Evolutionary conservation across 2,329 filamentous ascomycete genomes (phyloP).

Genomic region (Endothia cerciana): DNA sequence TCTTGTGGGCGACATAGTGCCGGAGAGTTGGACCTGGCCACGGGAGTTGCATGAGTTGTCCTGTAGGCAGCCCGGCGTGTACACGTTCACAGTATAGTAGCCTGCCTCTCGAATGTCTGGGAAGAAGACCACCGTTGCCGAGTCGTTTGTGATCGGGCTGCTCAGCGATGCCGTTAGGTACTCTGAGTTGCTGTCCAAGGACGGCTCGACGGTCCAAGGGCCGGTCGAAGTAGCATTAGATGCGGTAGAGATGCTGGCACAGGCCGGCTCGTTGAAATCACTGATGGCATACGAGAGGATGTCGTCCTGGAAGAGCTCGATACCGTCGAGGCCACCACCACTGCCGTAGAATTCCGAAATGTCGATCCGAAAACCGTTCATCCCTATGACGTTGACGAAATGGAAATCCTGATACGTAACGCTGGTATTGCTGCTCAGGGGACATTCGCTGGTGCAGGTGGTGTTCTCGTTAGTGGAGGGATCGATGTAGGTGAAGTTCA

Average conservation of each 20-base stretch:
- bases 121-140: conserved; percentile 73
- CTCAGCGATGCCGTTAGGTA: conserved; percentile 74
- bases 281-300: conserved; percentile 85
- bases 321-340: conserved; percentile 82
- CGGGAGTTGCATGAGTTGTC: conserved; percentile 77
- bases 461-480: conserved; percentile 67
- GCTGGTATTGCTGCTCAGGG: conserved; percentile 72
- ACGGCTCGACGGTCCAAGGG: conserved; percentile 72
- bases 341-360: conserved; percentile 85
- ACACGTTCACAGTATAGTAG: conserved; percentile 88
- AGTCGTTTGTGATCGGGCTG: conserved; percentile 57
- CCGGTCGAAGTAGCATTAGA: conserved; percentile 73
- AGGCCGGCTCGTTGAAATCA: conserved; percentile 86
- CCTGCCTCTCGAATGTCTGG: conserved; percentile 88
- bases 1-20: conserved; percentile 59
- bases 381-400: conserved; percentile 86
- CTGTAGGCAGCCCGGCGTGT: conserved; percentile 86
- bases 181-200: conserved; percentile 70
- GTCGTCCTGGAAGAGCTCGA: conserved; percentile 85
- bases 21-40: conserved; percentile 82
- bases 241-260: conserved; percentile 65
- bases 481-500: conserved; percentile 93
- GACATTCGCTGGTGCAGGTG: conserved; percentile 81
- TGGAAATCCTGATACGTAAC: conserved; percentile 82
- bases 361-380: conserved; percentile 84